Base-by-base conservation (phyloP, 352 stramenopile genomes). In the Chrysophaeum taylorii region DNA sequence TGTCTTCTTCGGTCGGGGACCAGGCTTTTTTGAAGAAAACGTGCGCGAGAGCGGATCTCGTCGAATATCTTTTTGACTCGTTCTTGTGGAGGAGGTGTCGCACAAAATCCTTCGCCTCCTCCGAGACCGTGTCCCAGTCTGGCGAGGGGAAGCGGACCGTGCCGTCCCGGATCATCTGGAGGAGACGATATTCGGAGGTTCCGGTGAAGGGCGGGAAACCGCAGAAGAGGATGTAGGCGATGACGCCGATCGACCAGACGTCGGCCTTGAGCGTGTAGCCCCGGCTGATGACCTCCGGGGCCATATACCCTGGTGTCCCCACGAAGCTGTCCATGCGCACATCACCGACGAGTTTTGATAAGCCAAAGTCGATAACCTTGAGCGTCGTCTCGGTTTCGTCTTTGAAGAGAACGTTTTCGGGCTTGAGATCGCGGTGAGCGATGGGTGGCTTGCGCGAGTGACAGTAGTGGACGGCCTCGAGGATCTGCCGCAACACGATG, bases 211-310 rank as follows among this genome's bases (percentile, higher is more conserved):
- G 81, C 37, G 77, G 78, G 39, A 66, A 63, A 27, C 82, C 82
- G 68, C 77, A 80, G 12, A 88, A 75, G 74, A 88, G 71, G 64
- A 86, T 81, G 79, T 85, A 78, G 73, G 85, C 50, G 5, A 86
- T 85, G 36, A 89, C 79, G 39, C 84, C 84, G n/a, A 89, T 61
- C 21, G 75, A 84, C 63, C 80, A 90, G n/a, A 90, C 78, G 71
- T 90, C 84, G 15, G 81, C 70, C 14, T 77, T 73, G 14, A 81
- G 79, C 43, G 79, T 82, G 73, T 85, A 87, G 42, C 76, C 79
- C 25, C 74, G 63, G 14, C 97, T 77, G 67, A 98, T 94, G 79
- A 98, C 96, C 78, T 97, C 91, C 0, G 92, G 91, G 0, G 90
- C 89, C 16, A 60, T 25, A 25, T 60, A 60, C 18, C 48, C 48